Base-by-base conservation (phyloP, 2,329 filamentous ascomycete species). In the Catunica adiposa region DNA sequence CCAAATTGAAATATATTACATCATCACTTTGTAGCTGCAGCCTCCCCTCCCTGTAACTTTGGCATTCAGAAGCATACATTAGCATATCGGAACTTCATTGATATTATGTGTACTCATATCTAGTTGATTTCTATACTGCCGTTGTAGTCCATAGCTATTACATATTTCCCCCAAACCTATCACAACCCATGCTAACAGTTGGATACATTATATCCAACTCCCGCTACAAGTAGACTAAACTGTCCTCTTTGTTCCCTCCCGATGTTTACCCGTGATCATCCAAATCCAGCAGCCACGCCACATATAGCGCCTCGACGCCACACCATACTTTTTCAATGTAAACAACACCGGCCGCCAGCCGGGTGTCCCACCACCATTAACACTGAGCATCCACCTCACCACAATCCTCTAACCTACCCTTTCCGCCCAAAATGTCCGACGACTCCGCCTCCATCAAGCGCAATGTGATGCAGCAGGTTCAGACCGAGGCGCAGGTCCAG, bases 391-490 rank as follows among this genome's bases (percentile, higher is more conserved):
- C 23, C 20, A 40, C 15, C 20, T 38, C 34, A 53, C 20, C 31
- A 37, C 8, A 48, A 25, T 48, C 44, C 8, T 9, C 17, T 44
- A 34, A 5, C 29, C 40, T 44, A 17, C 7, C 7, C 20, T 7
- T 9, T 8, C 20, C 20, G 44, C 44, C 34, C 51, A 56, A 42
- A 11, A 59, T 59, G 57, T 50, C 54, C 46, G 51, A 54, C 34
- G 75, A 80, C 60, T 80, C 78, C 66, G 73, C 71, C 61, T 65
- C 69, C 55, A 70, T 77, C 66, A 83, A 80, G 71, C 70, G 76
- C 69, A 74, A 72, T 66, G 76, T 86, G 58, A 78, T 84, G 65
- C 74, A 78, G 68, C 79, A 84, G 67, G 71, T 85, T 61, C 75
- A 77, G 65, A 67, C 75, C 60, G 79, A 85, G 68, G 44, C 78